Evolutionary conservation across 169 alveolate species (phyloP), one percentile per base, ranked within the genome.

Genomic region (Pseudocohnilembus persalinus): DNA sequence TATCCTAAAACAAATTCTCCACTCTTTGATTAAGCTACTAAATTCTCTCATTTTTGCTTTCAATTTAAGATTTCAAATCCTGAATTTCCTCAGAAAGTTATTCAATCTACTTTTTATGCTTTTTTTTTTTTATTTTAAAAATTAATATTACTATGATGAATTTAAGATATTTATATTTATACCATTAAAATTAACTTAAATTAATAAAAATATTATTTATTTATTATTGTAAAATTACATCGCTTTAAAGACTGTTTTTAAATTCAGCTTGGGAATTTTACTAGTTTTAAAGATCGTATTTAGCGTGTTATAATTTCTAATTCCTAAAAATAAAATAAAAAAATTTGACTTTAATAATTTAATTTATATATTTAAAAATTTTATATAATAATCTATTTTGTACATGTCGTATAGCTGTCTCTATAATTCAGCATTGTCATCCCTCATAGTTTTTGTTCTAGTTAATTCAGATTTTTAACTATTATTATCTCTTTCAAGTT

Each of bases 401-500:
- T 49, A 4, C n/a, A n/a, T n/a, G n/a, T n/a, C n/a, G n/a, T n/a
- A n/a, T n/a, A n/a, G n/a, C n/a, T n/a, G n/a, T n/a, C n/a, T n/a
- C n/a, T n/a, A n/a, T 20, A 49, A 49, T 49, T 49, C 4, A 11
- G 4, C 20, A 49, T 49, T 49, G 20, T 49, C 68, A 11, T 49
- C 68, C 20, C 68, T 49, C 68, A 49, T 49, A 20, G 68, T 49
- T 49, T 49, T 49, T 20, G 68, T 49, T 49, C 20, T 49, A 20
- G 68, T 20, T 49, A 49, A 49, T 11, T 49, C 68, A 49, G 68
- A 11, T 49, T 49, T 49, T 4, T 20, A 11, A 11, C 4, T 11
- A 11, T 20, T 49, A 11, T 4, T 29, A 28, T 79, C 84, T 29
- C 63, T 49, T 28, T 79, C 84, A 33, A 79, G 31, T 79, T 63